phyloP scores from a whole-genome alignment of 2,329 filamentous ascomycete genomes.

The Penicillium thymicola region DNA sequence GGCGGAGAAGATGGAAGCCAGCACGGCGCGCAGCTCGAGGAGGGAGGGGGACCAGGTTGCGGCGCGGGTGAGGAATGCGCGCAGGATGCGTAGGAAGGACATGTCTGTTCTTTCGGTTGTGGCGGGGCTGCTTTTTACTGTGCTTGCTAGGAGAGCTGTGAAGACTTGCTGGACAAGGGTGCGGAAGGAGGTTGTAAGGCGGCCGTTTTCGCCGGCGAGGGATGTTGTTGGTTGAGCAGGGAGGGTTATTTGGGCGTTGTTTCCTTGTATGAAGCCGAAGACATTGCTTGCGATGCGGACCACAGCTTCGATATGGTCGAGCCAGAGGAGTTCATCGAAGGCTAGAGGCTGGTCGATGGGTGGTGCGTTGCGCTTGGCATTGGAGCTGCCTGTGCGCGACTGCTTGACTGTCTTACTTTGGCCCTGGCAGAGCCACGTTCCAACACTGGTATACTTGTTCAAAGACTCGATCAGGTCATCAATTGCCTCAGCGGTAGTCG shows the following conservation, averaged over 20 bases:
- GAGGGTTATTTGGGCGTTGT: constrained; percentile 26
- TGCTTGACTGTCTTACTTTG: constrained; percentile 63
- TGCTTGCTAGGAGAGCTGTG: constrained; percentile 76
- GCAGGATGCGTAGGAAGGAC: constrained; percentile 83
- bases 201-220: constrained; percentile 31
- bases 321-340: constrained; percentile 62
- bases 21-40: constrained; percentile 77
- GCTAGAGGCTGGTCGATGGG: constrained; percentile 56
- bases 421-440: constrained; percentile 91
- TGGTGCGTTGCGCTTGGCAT: constrained; percentile 38
- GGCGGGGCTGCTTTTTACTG: constrained; percentile 50
- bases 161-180: constrained; percentile 86
- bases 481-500: constrained; percentile 62
- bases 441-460: constrained; percentile 86
- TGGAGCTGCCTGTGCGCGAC: constrained; percentile 28
- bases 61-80: constrained; percentile 81
- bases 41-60: constrained; percentile 79
- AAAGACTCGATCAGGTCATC: constrained; percentile 73
- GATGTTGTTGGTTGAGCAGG: constrained; percentile 10
- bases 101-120: constrained; percentile 51
- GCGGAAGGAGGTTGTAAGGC: constrained; percentile 65
- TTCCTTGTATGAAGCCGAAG: constrained; percentile 52
- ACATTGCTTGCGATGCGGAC: constrained; percentile 63
- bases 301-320: constrained; percentile 61
- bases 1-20: constrained; percentile 86